phyloP scores from a whole-genome alignment of 805 yeast species.

The Candida caryicola region DNA sequence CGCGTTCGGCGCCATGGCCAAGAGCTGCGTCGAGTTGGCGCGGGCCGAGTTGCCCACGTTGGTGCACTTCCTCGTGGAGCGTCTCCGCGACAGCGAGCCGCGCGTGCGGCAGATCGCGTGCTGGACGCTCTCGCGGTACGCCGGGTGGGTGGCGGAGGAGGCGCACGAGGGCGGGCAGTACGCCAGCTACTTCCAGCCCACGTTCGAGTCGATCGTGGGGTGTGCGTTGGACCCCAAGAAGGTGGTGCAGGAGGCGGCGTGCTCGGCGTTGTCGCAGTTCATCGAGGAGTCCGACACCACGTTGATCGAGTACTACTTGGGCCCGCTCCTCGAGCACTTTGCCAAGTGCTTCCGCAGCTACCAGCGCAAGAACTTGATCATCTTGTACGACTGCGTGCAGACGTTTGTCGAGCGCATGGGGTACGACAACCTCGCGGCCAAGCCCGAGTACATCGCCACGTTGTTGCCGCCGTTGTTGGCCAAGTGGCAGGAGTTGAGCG shows the following conservation, averaged over 20 bases:
- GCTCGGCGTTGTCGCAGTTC: slow-evolving; percentile 79
- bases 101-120: slow-evolving; percentile 91
- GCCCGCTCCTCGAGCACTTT: slow-evolving; percentile 67
- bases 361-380: slow-evolving; percentile 76
- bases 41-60: slow-evolving; percentile 72
- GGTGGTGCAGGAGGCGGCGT: slow-evolving; percentile 94
- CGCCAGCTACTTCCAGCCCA: slow-evolving; percentile 69
- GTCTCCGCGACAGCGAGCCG: slow-evolving; percentile 71
- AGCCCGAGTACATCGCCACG: slow-evolving; percentile 54
- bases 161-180: slow-evolving; percentile 60
- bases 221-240: slow-evolving; percentile 82
- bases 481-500: slow-evolving; percentile 75
- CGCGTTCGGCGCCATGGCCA: slow-evolving; percentile 93
- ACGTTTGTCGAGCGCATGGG: slow-evolving; percentile 81
- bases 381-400: slow-evolving; percentile 87
- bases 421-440: slow-evolving; percentile 48
- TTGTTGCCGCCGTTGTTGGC: slow-evolving; percentile 78
- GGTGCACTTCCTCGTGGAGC: slow-evolving; percentile 80
- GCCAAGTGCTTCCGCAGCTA: slow-evolving; percentile 71
- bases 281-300: slow-evolving; percentile 71
- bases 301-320: slow-evolving; percentile 59
- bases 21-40: slow-evolving; percentile 75
- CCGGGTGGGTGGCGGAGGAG: slow-evolving; percentile 76
- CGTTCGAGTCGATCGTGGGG: slow-evolving; percentile 68
- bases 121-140: slow-evolving; percentile 90